A percentile compares a stretch with the other conserved stretches of the same genome.
Conservation (phyloP, 768 basidiomycete genomes). For the Xerocomus spinulosus region DNA sequence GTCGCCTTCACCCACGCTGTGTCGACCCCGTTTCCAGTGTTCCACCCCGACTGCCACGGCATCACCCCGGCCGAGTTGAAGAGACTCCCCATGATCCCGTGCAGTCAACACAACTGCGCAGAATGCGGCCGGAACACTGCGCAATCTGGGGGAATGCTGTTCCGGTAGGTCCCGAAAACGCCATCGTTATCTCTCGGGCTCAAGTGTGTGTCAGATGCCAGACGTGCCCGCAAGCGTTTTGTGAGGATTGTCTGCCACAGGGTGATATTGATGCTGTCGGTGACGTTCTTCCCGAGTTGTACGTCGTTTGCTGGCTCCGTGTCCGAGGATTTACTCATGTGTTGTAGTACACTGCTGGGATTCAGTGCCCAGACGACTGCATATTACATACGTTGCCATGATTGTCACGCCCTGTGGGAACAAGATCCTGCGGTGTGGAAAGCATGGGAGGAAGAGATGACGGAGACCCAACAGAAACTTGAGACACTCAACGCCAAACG, state of each 20-base stretch:
- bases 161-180: conserved; percentile 36
- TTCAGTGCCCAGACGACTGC: conserved; percentile 35
- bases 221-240: conserved; percentile 55
- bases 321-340: conserved; percentile 13
- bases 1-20: conserved; percentile 2
- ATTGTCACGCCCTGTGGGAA: conserved; percentile 39
- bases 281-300: conserved; percentile 57
- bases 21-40: conserved; percentile 36
- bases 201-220: conserved; percentile 42
- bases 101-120: conserved; percentile 49
- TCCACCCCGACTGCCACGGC: conserved; percentile 49
- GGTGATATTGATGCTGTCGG: conserved; percentile 51
- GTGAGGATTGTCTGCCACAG: conserved; percentile 55
- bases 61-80: conserved; percentile 30
- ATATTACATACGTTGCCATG: conserved; percentile 49
- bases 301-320: conserved; percentile 20
- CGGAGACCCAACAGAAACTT: conserved; percentile 35
- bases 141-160: conserved; percentile 55
- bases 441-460: conserved; percentile 44
- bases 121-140: conserved; percentile 40
- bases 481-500: conserved; percentile 6
- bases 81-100: conserved; percentile 28
- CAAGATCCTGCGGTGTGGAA: conserved; percentile 34
- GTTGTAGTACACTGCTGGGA: conserved; percentile 37
- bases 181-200: neutral